A percentile compares a stretch with the other conserved stretches of the same genome.
phyloP scores from a whole-genome alignment of 257 asterid species.

The Fraxinus americana region DNA sequence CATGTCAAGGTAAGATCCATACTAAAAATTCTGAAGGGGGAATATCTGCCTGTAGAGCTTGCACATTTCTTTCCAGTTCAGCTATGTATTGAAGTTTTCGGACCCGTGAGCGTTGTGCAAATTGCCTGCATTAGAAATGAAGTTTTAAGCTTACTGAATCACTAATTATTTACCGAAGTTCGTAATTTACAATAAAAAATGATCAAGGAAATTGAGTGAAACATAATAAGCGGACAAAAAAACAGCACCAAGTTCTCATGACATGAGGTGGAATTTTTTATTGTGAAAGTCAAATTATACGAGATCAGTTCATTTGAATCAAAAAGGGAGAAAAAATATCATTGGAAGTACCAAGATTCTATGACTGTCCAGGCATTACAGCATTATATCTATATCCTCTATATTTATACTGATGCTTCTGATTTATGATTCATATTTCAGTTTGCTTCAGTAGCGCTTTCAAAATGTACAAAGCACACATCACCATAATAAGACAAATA shows the following conservation, averaged over 20 bases:
- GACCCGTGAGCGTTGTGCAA: slow-evolving; percentile 96
- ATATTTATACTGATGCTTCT: neutral
- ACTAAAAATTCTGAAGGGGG: slow-evolving; percentile 17
- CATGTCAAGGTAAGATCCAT: slow-evolving; percentile 8
- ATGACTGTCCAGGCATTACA: neutral
- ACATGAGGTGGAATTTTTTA: neutral
- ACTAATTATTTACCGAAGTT: neutral
- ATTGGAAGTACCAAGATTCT: neutral
- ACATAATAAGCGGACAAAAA: slow-evolving; percentile 8
- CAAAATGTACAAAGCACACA: neutral
- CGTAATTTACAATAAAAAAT: neutral
- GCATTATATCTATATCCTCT: neutral
- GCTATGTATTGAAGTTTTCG: slow-evolving; percentile 95
- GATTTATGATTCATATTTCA: neutral
- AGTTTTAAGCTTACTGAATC: slow-evolving; percentile 8
- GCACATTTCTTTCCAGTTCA: slow-evolving; percentile 88
- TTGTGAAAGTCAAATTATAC: neutral
- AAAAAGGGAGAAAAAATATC: neutral
- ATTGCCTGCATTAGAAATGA: slow-evolving; percentile 66
- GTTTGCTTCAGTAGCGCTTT: neutral
- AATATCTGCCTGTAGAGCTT: slow-evolving; percentile 88
- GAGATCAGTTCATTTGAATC: neutral
- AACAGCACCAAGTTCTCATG: slow-evolving; percentile 5
- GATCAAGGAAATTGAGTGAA: slow-evolving; percentile 1
- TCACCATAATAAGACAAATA: neutral